Evolutionary conservation across 1,139 yeast genomes (phyloP), one percentile per base, ranked within the genome.

Genomic region (Taphrina confusa): DNA sequence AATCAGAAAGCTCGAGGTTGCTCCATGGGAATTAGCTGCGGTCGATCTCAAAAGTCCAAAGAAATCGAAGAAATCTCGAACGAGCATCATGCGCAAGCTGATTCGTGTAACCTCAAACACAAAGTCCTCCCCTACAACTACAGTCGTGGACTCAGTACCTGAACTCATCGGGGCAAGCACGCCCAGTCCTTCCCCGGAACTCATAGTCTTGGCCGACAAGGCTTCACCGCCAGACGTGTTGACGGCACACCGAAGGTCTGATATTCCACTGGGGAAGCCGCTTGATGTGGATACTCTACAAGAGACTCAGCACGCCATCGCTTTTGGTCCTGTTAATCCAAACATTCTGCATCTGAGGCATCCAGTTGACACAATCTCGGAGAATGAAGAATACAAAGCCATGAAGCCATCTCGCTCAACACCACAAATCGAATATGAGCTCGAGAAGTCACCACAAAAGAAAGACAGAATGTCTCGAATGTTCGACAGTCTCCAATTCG

Each of bases 381-480:
- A 31, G 52, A 31, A 33, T 8, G 28, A 8, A n/a, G 42, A 16
- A 5, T 34, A 12, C 14, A 33, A 4, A 12, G 9, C 8, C 30
- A 47, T 47, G 52, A 47, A 47, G 23, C 52, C 52, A 3, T 47
- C 52, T 8, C 39, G 28, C n/a, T 47, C 52, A 28, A 47, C 52
- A 3, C 52, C 52, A 12, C 52, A 47, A 22, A 47, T 47, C 16
- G 27, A 31, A 22, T 47, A 47, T 16, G 52, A 47, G 18, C 18
- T 47, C 31, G 42, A 37, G 11, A 8, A 36, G 5, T 14, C 31
- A 14, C 39, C 47, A 18, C 23, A 37, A 12, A 25, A 28, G 28
- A 25, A 50, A 27, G 56, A 50, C 18, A 33, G 56, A 14, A 50
- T 50, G 45, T 50, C 56, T 14, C 45, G 45, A n/a, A 50, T 39